Percentiles rank a stretch among this genome's conserved stretches.
Evolutionary conservation across 768 basidiomycete species (phyloP).

Genomic region (Punctularia strigosozonata): DNA sequence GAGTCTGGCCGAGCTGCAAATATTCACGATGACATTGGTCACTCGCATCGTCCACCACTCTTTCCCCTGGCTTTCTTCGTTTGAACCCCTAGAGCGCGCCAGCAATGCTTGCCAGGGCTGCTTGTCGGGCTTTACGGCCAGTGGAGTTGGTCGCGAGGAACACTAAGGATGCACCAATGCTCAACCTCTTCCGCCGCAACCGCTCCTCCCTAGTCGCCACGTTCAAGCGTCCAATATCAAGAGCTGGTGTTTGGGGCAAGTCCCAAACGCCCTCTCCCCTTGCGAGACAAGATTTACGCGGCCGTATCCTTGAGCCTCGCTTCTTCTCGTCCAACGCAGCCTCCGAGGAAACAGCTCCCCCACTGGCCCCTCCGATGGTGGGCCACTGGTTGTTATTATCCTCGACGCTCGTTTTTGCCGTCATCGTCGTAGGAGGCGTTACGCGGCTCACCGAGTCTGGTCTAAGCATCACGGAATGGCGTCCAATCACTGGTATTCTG

Average conservation of each 20-base stretch:
- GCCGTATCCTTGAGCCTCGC: conserved; percentile 18
- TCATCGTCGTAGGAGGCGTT: conserved; percentile 92
- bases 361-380: conserved; percentile 57
- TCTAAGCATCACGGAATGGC: conserved; percentile 97
- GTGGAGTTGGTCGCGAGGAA: no score
- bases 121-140: no score
- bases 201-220: no score
- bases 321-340: conserved; percentile 26
- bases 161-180: no score
- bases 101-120: background rate
- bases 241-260: conserved; percentile 7
- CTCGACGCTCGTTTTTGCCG: conserved; percentile 77
- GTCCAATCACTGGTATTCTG: conserved; percentile 77
- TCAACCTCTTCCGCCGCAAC: no score
- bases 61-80: no score
- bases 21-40: no score
- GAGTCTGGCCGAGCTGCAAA: no score
- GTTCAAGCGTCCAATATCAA: no score
- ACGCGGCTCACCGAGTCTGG: conserved; percentile 97
- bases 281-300: conserved; percentile 2
- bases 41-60: no score
- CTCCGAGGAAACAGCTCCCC: conserved; percentile 26
- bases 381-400: conserved; percentile 81
- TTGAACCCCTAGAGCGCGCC: no score
- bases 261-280: conserved; percentile 3